These are phyloP conservation scores for Glomus cerebriforme DNA, from an alignment of 192 early-diverging fungal species.

Conservation along the genomic window DNA sequence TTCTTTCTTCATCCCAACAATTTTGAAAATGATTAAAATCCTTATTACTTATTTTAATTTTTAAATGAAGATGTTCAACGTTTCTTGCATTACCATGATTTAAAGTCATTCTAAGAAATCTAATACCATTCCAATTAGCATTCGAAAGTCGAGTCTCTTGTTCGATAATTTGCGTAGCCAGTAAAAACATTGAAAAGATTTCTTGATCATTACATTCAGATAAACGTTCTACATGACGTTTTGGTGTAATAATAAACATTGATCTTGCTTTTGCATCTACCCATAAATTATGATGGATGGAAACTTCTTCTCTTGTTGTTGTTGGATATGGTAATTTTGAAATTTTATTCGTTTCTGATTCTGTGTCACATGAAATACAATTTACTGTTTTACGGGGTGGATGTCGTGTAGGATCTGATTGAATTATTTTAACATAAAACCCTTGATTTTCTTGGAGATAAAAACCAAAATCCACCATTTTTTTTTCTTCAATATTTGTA, in stretches of 20 bases:
- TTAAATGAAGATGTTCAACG: conserved; percentile 34
- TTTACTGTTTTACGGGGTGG: conserved; percentile 13
- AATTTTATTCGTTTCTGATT: conserved; percentile 23
- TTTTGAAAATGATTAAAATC: conserved; percentile 24
- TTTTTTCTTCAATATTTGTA: conserved; percentile 9
- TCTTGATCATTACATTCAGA: conserved; percentile 35
- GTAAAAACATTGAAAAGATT: conserved; percentile 29
- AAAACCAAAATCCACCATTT: conserved; percentile 5
- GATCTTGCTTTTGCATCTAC: conserved; percentile 35
- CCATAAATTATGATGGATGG: conserved; percentile 10
- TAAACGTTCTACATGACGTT: conserved; percentile 33
- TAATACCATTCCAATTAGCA: not conserved
- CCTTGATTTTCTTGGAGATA: not conserved
- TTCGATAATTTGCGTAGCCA: not conserved
- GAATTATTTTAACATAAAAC: conserved; percentile 4
- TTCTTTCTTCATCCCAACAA: conserved; percentile 28
- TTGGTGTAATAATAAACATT: conserved; percentile 35
- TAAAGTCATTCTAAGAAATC: conserved; percentile 29
- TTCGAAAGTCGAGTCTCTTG: conserved; percentile 16
- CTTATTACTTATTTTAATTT: conserved; percentile 2
- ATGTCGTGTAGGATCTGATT: not conserved
- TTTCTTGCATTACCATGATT: conserved; percentile 39
- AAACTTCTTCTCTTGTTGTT: not conserved
- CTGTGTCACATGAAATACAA: conserved; percentile 23
- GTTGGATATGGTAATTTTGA: conserved; percentile 17